A percentile compares a stretch with the other conserved stretches of the same genome.
Evolutionary conservation across 192 early-diverging fungal species (phyloP).

Genomic region (Paraglomus occultum): DNA sequence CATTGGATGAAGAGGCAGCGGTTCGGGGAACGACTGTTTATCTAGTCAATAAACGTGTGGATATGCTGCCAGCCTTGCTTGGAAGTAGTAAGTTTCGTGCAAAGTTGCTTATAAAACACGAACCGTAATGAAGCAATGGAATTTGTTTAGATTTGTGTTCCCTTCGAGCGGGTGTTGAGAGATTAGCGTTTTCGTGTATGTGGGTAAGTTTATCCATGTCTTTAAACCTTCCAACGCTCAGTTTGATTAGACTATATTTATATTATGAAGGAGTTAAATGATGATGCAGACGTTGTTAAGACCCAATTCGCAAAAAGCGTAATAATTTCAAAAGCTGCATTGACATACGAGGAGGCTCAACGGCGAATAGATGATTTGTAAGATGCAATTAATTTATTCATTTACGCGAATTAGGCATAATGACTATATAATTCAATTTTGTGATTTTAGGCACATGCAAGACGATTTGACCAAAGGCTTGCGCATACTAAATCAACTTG

Average conservation of each 20-base stretch:
- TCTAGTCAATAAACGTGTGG: conserved; percentile 84
- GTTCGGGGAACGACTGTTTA: conserved; percentile 92
- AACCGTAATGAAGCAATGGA: too few relatives aligned
- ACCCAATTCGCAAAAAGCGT: conserved; percentile 89
- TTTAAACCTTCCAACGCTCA: conserved; percentile 17
- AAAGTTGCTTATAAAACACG: neutral
- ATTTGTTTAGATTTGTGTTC: conserved; percentile 62
- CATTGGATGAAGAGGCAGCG: conserved; percentile 85
- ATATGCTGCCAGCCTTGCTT: conserved; percentile 92
- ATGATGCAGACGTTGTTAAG: conserved; percentile 58
- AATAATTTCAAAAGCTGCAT: conserved; percentile 87
- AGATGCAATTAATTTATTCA: conserved; percentile 50
- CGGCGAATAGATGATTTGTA: conserved; percentile 71
- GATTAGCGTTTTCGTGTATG: conserved; percentile 89
- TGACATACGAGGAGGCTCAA: conserved; percentile 96
- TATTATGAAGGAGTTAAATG: conserved; percentile 56
- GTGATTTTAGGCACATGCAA: conserved; percentile 42
- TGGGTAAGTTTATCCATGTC: conserved; percentile 51
- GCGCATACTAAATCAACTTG: conserved; percentile 71
- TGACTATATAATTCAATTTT: neutral
- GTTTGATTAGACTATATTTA: neutral
- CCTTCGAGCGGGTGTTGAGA: conserved; percentile 81
- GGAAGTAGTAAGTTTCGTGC: conserved; percentile 47
- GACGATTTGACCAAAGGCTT: conserved; percentile 73
- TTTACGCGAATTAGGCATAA: conserved; percentile 34